Conservation (phyloP, 2,329 filamentous ascomycete genomes). For the Diaporthe helianthi region DNA sequence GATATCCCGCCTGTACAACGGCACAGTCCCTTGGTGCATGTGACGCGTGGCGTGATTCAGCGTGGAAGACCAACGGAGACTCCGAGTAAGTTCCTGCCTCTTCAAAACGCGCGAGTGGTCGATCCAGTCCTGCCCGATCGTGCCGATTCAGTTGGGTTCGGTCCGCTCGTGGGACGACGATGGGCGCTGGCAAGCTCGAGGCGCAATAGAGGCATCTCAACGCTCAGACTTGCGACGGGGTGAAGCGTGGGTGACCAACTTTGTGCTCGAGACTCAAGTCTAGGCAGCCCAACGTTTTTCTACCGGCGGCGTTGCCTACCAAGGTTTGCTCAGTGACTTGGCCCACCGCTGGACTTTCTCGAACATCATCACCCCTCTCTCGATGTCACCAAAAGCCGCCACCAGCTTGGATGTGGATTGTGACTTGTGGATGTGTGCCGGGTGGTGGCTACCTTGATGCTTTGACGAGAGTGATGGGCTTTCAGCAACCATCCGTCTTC, state of each 20-base stretch:
- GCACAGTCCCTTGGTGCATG: constrained; percentile 16
- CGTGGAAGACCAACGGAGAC: constrained; percentile 19
- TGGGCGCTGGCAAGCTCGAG: background rate
- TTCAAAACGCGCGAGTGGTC: constrained; percentile 5
- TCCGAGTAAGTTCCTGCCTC: constrained; percentile 9
- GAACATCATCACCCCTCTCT: constrained; percentile 1
- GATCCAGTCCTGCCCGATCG: background rate
- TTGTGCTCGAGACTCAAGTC: background rate
- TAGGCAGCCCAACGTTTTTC: background rate
- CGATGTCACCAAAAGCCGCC: background rate
- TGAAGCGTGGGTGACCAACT: background rate
- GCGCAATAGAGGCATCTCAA: background rate
- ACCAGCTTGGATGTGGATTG: background rate
- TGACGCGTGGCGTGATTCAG: constrained; percentile 19
- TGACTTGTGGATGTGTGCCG: background rate
- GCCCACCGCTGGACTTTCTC: background rate
- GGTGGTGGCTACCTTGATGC: background rate
- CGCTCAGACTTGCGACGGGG: constrained; percentile 10
- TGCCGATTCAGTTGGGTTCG: constrained; percentile 6
- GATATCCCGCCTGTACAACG: constrained; percentile 22
- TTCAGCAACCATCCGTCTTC: background rate
- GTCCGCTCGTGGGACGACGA: constrained; percentile 16
- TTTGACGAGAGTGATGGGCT: background rate
- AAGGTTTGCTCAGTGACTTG: constrained; percentile 6
- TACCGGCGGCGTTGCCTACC: constrained; percentile 5